phyloP scores from a whole-genome alignment of 139 green algal species.

The Chlorella sp. region DNA sequence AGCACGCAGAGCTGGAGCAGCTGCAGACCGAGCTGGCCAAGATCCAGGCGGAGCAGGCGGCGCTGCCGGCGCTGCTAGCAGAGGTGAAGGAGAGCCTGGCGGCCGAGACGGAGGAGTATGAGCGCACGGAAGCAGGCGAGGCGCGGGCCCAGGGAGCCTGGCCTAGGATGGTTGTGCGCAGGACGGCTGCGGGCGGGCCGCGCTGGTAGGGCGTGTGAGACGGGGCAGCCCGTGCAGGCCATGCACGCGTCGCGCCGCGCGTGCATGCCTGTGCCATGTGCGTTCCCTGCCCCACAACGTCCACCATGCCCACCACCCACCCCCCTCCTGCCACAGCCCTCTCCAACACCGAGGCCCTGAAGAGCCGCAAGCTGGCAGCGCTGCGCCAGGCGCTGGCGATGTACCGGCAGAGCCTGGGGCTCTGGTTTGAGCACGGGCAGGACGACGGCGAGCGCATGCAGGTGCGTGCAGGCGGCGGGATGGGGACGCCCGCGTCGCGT shows the following conservation, averaged over 20 bases:
- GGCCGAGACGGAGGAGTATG: slow-evolving; percentile 19
- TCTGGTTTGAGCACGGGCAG: slow-evolving; percentile 24
- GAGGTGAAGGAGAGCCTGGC: slow-evolving; percentile 29
- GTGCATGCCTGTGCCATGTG: no score
- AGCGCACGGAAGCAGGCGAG: slow-evolving; percentile 22
- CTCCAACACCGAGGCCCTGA: slow-evolving; percentile 19
- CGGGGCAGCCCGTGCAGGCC: no score
- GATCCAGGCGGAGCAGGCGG: slow-evolving; percentile 19
- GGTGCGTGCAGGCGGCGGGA: neutral
- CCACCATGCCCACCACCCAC: neutral
- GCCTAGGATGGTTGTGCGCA: no score
- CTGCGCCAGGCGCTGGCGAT: slow-evolving; percentile 23
- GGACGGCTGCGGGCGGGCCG: no score
- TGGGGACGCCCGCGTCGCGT: neutral
- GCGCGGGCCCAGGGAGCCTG: no score
- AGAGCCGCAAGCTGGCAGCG: slow-evolving; percentile 25
- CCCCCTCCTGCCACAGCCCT: slow-evolving; percentile 1
- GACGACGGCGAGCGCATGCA: slow-evolving; percentile 24
- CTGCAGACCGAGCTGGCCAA: slow-evolving; percentile 22
- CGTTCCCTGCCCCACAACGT: no score
- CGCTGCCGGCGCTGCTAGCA: slow-evolving; percentile 20
- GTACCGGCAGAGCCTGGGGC: slow-evolving; percentile 28
- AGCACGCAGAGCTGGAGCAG: slow-evolving; percentile 5
- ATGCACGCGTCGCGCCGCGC: no score
- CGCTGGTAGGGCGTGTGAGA: no score